phyloP scores from a whole-genome alignment of 176 grass and related monocot species.

The Oryza meridionalis region DNA sequence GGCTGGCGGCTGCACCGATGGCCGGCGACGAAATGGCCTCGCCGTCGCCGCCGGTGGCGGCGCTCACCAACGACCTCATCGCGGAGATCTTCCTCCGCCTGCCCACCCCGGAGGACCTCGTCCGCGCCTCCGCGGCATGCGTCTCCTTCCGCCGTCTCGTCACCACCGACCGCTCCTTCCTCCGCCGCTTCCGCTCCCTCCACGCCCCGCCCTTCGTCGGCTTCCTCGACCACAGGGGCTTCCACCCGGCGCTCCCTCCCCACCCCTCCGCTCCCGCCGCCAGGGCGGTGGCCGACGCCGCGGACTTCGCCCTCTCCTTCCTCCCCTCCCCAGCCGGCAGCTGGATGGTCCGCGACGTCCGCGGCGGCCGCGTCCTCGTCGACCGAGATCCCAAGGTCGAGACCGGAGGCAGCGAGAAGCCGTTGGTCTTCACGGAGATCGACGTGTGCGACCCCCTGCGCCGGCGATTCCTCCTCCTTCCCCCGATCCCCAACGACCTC shows the following conservation, averaged over 20 bases:
- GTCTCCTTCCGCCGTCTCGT: constrained; percentile 32
- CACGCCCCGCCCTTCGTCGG: constrained; percentile 41
- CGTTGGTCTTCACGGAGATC: constrained; percentile 27
- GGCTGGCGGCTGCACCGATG: neutral
- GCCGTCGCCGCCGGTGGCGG: neutral
- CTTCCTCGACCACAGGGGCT: constrained; percentile 34
- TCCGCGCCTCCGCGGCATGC: constrained; percentile 36
- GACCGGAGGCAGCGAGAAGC: neutral
- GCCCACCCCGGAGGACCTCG: constrained; percentile 30
- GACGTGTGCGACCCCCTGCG: constrained; percentile 51
- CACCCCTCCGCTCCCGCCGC: constrained; percentile 32
- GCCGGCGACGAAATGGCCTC: neutral
- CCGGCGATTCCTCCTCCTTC: constrained; percentile 32
- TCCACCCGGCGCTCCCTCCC: constrained; percentile 33
- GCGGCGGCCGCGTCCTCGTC: constrained; percentile 48
- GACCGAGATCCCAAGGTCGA: constrained; percentile 20
- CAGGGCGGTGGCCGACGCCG: constrained; percentile 34
- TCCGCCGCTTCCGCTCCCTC: constrained; percentile 48
- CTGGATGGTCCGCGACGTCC: constrained; percentile 45
- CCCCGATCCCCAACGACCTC: constrained; percentile 36
- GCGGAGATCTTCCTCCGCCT: constrained; percentile 48
- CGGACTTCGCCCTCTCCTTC: constrained; percentile 47
- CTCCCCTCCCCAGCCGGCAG: constrained; percentile 10
- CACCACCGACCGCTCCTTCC: constrained; percentile 38
- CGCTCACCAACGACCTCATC: constrained; percentile 40